Evolutionary conservation across 1,284 basidiomycete species (phyloP).

Genomic region (Ceratobasidium sp.): DNA sequence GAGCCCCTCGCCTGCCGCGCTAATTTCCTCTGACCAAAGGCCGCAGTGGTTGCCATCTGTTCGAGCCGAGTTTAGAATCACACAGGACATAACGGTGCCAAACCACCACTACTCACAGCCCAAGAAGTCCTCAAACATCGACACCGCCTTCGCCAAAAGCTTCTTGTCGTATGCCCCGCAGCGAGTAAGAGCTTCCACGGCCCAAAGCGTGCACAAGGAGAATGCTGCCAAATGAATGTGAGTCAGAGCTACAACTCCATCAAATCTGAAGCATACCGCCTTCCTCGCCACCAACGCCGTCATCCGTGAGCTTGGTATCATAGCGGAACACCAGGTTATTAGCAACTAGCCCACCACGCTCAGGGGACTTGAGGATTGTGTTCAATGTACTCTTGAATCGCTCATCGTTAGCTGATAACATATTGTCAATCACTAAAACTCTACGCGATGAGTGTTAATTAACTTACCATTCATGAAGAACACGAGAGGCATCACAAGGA

Average conservation of each 20-base stretch:
- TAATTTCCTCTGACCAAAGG: conserved; percentile 81
- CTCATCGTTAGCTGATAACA: conserved; percentile 80
- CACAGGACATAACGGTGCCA: background rate
- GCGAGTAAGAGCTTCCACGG: conserved; percentile 68
- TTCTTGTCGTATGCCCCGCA: conserved; percentile 80
- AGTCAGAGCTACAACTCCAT: conserved; percentile 12
- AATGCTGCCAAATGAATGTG: conserved; percentile 52
- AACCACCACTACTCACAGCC: conserved; percentile 63
- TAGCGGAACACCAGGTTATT: conserved; percentile 71
- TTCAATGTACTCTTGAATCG: conserved; percentile 86
- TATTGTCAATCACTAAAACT: conserved; percentile 38
- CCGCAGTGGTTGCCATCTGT: conserved; percentile 86
- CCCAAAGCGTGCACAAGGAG: conserved; percentile 74
- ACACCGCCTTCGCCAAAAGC: conserved; percentile 76
- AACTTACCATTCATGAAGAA: conserved; percentile 84
- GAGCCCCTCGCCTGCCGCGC: conserved; percentile 80
- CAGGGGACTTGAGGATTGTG: conserved; percentile 83
- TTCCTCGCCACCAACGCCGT: conserved; percentile 93
- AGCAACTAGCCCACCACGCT: conserved; percentile 88
- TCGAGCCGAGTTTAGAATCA: background rate
- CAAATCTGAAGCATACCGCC: conserved; percentile 60
- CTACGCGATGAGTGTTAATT: conserved; percentile 29
- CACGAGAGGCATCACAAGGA: conserved; percentile 86
- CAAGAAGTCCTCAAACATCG: conserved; percentile 77
- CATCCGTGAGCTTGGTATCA: conserved; percentile 83